These are phyloP conservation scores for Chaetomiaceae sp. DNA, from an alignment of 2,329 filamentous ascomycete genomes.

Conservation along the genomic window DNA sequence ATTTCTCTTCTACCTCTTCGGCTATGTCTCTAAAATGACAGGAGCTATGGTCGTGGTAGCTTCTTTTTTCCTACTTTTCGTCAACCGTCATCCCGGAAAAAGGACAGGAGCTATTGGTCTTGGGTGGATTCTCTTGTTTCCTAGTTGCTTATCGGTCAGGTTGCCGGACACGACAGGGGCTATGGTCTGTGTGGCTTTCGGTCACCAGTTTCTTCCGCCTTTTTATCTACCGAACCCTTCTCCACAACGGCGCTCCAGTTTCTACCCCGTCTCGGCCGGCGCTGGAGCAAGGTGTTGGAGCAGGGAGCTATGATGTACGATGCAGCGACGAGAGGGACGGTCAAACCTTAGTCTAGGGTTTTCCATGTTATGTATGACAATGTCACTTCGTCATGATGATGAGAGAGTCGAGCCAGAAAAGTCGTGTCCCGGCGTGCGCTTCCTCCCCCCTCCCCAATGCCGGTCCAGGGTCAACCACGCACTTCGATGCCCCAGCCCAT, in stretches of 20 bases:
- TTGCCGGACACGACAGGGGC: not conserved
- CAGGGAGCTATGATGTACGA: constrained; percentile 4
- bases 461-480: no score
- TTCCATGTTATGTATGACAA: not conserved
- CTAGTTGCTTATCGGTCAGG: not conserved
- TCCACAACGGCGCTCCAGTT: not conserved
- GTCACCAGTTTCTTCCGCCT: not conserved
- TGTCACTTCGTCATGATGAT: not conserved
- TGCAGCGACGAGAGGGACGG: not conserved
- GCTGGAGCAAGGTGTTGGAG: not conserved
- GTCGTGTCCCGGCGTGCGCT: no score
- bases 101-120: not conserved
- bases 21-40: not conserved
- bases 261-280: not conserved
- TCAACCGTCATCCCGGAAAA: not conserved
- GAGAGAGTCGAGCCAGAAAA: not conserved
- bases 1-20: not conserved
- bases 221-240: not conserved
- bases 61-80: not conserved
- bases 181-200: not conserved
- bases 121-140: not conserved
- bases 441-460: no score
- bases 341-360: not conserved
- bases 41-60: not conserved
- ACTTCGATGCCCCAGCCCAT: no score